Evolutionary conservation across 495 filamentous ascomycete genomes (phyloP), one percentile per base, ranked within the genome.

Genomic region (Amniculicola lignicola): DNA sequence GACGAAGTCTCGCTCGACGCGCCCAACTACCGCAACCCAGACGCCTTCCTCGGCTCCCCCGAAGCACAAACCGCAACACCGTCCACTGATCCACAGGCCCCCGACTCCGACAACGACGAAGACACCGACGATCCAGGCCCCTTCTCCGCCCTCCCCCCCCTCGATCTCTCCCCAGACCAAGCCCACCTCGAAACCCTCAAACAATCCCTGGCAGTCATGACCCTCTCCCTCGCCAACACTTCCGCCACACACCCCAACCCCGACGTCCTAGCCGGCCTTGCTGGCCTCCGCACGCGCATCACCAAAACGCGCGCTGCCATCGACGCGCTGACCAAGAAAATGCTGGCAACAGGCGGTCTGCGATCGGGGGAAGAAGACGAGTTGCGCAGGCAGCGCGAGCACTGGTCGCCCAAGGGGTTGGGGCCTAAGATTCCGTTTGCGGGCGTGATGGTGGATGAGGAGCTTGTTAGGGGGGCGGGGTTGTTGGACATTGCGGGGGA

Each of bases 391-490:
- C 23, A 28, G 12, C 11, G 14, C 23, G 45, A 58, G 39, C 41
- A 41, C 2, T 53, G 48, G 49, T 24, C 36, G 60, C 3, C 24
- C 18, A 16, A 18, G 28, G 24, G 22, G 4, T 22, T 33, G 9
- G 52, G 50, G 7, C 43, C 39, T 16, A 57, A 57, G 57, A 28
- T 61, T 27, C 38, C 24, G 23, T 48, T 64, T 49, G 61, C 51
- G 4, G 62, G 51, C 0, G 25, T 21, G 24, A 45, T 50, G 62
- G 51, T 57, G 1, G 58, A 62, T 52, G 29, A 24, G 16, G 56
- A 60, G 22, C 12, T 57, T 5, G 35, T 49, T 0, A 54, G 53
- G 47, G 41, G 38, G 11, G 61, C 51, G 21, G 61, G 56, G 10
- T 19, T 55, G n/a, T 4, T 36, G 36, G 42, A 45, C 4, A 36